Conservation (phyloP, 2,329 filamentous ascomycete species). For the Sclerotinia minor region DNA sequence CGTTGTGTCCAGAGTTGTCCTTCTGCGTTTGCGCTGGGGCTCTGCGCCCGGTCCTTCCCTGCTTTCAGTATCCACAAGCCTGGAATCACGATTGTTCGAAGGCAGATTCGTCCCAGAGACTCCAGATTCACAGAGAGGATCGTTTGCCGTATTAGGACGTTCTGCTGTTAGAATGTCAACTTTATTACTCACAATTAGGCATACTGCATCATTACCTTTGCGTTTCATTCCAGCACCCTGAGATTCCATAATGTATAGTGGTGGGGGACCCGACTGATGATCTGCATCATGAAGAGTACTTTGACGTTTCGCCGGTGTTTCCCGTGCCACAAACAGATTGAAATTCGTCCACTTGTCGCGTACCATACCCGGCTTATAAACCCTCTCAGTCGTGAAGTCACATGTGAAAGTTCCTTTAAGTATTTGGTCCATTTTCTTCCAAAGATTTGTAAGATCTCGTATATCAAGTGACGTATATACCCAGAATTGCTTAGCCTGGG, state of each 20-base stretch:
- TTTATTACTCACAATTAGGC: background rate
- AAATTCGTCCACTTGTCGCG: slow-evolving; percentile 4
- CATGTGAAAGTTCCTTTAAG: background rate
- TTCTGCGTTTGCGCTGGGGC: background rate
- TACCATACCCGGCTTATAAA: background rate
- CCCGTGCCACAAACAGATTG: background rate
- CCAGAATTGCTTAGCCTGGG: too few relatives aligned
- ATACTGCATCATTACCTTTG: slow-evolving; percentile 4
- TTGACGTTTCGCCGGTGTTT: background rate
- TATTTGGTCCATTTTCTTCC: background rate
- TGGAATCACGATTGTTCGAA: background rate
- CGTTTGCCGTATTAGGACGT: too few relatives aligned
- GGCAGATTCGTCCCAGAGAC: background rate
- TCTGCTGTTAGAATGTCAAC: too few relatives aligned
- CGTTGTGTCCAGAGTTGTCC: background rate
- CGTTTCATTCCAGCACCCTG: slow-evolving; percentile 2
- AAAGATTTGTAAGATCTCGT: background rate
- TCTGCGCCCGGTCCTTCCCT: background rate
- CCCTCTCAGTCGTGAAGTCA: slow-evolving; percentile 3
- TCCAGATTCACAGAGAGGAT: background rate
- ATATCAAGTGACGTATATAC: too few relatives aligned
- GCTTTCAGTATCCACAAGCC: background rate
- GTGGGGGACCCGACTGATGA: too few relatives aligned
- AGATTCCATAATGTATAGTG: too few relatives aligned
- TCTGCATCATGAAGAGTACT: too few relatives aligned